These are phyloP conservation scores for Ajuga chamaepitys DNA, from an alignment of 257 asterid species.

Conservation along the genomic window DNA sequence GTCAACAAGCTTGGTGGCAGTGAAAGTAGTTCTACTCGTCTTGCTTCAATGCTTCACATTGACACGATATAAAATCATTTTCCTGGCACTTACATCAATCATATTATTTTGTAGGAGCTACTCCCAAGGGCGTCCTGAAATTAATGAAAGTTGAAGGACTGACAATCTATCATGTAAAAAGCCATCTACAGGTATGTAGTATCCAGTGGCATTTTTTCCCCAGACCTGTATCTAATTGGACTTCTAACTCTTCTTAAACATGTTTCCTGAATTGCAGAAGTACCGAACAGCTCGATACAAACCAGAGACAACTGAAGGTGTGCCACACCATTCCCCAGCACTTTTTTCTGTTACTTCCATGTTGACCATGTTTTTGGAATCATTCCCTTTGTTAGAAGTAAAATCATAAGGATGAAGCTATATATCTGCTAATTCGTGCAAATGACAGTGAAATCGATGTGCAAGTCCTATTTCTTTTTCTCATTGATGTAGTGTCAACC, in stretches of 20 bases:
- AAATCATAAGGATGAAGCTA: neutral
- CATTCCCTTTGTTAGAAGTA: neutral
- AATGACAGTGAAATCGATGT: neutral
- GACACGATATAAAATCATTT: neutral
- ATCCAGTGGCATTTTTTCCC: neutral
- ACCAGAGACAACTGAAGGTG: constrained; percentile 85
- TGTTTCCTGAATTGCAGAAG: constrained; percentile 52
- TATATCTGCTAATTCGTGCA: neutral
- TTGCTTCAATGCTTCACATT: constrained; percentile 8
- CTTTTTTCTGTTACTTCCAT: constrained; percentile 5
- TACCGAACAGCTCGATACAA: constrained; percentile 86
- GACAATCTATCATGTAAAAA: constrained; percentile 87
- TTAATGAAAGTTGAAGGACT: constrained; percentile 71
- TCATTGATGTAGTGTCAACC: neutral
- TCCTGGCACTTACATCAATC: neutral
- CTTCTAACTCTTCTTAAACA: constrained; percentile 14
- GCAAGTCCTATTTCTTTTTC: neutral
- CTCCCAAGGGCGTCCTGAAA: constrained; percentile 89
- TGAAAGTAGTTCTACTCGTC: constrained; percentile 46
- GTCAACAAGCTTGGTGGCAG: constrained; percentile 89
- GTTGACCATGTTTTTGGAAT: constrained; percentile 4
- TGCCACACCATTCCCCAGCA: neutral
- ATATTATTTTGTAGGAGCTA: constrained; percentile 52
- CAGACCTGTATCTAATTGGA: neutral
- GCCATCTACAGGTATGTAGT: constrained; percentile 52